Conservation (phyloP, 768 basidiomycete species). For the Termitomyces sp. region DNA sequence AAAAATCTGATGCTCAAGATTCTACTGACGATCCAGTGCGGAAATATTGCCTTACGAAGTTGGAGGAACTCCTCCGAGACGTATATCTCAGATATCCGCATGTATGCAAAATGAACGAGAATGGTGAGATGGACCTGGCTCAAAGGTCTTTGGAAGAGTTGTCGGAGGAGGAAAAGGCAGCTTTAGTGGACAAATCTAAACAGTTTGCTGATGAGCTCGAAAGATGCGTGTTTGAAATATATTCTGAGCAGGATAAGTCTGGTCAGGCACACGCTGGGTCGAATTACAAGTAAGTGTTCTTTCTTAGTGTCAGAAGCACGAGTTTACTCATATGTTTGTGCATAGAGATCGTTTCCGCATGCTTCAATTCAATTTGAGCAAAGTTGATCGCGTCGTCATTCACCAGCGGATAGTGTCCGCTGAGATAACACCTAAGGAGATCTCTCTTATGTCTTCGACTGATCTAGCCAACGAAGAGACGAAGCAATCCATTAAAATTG, state of each 20-base stretch:
- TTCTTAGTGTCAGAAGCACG: not conserved
- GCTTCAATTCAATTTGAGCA: conserved; percentile 83
- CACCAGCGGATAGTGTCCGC: conserved; percentile 73
- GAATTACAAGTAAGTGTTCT: conserved; percentile 69
- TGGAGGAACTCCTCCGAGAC: conserved; percentile 65
- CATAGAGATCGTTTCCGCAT: conserved; percentile 85
- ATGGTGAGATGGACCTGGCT: conserved; percentile 21
- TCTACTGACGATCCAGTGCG: conserved; percentile 65
- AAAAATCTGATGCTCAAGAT: conserved; percentile 31
- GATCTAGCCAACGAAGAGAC: conserved; percentile 87
- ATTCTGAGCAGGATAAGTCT: conserved; percentile 71
- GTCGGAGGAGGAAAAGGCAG: conserved; percentile 54
- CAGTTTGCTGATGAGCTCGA: conserved; percentile 71
- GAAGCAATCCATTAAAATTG: conserved; percentile 75
- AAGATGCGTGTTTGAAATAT: conserved; percentile 67
- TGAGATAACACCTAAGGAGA: conserved; percentile 61
- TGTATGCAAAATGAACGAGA: conserved; percentile 29
- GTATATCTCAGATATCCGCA: conserved; percentile 72
- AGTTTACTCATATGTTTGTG: not conserved
- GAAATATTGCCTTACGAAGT: conserved; percentile 75
- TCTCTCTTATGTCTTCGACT: conserved; percentile 82
- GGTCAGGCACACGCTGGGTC: conserved; percentile 57
- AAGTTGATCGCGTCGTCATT: conserved; percentile 72
- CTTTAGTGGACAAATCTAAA: conserved; percentile 51
- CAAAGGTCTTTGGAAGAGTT: conserved; percentile 49